Conservation (phyloP, 23 red algal genomes). For the Cyanidioschyzon merolae region DNA sequence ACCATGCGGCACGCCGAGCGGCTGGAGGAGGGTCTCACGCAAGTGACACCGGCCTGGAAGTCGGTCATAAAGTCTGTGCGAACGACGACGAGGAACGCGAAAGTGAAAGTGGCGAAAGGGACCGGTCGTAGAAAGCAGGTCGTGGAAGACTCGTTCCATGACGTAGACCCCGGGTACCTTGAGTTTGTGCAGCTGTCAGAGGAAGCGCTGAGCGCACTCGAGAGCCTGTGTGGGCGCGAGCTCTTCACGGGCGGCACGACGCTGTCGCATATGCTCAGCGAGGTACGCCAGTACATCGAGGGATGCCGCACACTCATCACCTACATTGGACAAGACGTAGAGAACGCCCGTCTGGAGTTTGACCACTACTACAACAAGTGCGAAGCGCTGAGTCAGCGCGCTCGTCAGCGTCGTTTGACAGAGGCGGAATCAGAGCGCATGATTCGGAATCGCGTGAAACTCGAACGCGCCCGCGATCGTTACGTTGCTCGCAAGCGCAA, state of each 20-base stretch:
- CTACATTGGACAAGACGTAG: conserved; percentile 9
- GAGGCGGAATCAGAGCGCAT: neutral
- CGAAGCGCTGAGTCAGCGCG: conserved; percentile 11
- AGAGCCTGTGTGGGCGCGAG: conserved; percentile 10
- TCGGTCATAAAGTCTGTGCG: neutral
- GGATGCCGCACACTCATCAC: conserved; percentile 1
- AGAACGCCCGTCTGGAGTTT: conserved; percentile 13
- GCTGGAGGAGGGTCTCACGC: neutral
- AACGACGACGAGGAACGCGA: neutral
- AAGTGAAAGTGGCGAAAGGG: neutral
- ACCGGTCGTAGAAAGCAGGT: neutral
- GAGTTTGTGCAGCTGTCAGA: conserved; percentile 13
- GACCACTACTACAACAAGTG: conserved; percentile 19
- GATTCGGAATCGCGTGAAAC: conserved; percentile 14
- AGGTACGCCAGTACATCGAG: conserved; percentile 13
- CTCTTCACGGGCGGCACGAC: conserved; percentile 12
- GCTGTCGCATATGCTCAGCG: conserved; percentile 5
- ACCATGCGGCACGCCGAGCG: neutral
- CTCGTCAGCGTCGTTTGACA: conserved; percentile 1
- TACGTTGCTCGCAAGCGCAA: conserved; percentile 11
- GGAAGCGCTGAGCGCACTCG: neutral
- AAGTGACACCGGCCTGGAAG: conserved; percentile 12
- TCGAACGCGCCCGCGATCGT: conserved; percentile 13
- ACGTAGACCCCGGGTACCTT: neutral
- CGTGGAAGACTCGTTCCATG: neutral